Base-by-base conservation (phyloP, 441 rosid species). In the Erodium moschatum region DNA sequence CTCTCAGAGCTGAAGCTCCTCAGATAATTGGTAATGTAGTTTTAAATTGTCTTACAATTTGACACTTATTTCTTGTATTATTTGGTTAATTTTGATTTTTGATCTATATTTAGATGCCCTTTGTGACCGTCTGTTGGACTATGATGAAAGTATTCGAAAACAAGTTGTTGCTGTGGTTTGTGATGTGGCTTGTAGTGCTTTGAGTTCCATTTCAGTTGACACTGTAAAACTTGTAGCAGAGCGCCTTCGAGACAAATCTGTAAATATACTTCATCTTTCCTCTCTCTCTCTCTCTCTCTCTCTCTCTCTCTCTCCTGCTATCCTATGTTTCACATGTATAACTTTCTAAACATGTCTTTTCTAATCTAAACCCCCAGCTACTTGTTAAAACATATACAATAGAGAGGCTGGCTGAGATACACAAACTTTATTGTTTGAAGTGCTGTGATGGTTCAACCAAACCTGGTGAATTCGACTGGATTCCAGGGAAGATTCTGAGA, bases 201-300 rank as follows among this genome's bases (percentile, higher is more conserved):
- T 82, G 66, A 82, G 74, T 75, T 87, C 92, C 40, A 29, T 92
- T 72, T 90, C 99, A 18, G 76, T 79, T 68, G 97, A 86, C 76
- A 86, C 93, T 12, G 58, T 95, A 74, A 95, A 86, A 78, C 84
- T 87, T 62, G 87, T 95, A 44, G 89, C 89, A n/a, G 99, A 95
- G 75, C 91, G 99, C 67, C 89, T 95, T 72, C 88, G 98, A 65
- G 99, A 95, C 81, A 95, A 92, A 89, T 86, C 97, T 72, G 99
- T 95, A 86, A 73, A 89, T 71, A 35, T 35, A 35, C 40, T 5
- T 35, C 6, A 35, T 35, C 40, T 29, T 29, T 29, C 31, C 31
- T 29, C 31, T 29, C 31, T 29, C 31, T 40, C 73, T 54, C 42
- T n/a, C 64, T 67, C 67, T 70, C 44, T 20, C 64, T 69, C 72